phyloP scores from a whole-genome alignment of 768 basidiomycete species.

The Suillus lakei region DNA sequence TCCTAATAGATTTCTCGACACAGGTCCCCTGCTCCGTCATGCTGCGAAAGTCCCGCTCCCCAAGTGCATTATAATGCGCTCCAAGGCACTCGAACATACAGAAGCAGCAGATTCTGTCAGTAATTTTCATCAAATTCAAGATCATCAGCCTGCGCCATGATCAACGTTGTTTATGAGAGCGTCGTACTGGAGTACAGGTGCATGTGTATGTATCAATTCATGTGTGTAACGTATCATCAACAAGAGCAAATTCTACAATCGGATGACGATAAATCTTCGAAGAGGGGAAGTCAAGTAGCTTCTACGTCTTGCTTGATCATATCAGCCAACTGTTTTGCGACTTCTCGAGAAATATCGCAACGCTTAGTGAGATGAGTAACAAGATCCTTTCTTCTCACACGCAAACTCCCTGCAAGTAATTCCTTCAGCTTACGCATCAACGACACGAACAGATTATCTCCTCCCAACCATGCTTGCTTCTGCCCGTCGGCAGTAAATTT shows the following conservation, averaged over 20 bases:
- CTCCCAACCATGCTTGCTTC: conserved; percentile 11
- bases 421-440: conserved; percentile 15
- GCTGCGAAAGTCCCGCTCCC: no score
- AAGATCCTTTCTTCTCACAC: conserved; percentile 23
- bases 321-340: conserved; percentile 25
- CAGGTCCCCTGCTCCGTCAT: no score
- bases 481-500: background rate
- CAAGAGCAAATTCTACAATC: background rate
- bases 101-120: no score
- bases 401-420: conserved; percentile 17
- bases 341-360: conserved; percentile 31
- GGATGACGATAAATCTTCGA: background rate
- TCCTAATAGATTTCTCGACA: no score
- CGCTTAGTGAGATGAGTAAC: conserved; percentile 25
- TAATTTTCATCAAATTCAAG: no score
- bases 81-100: no score
- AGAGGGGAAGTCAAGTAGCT: background rate
- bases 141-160: no score
- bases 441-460: conserved; percentile 21
- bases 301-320: conserved; percentile 23
- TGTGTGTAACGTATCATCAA: background rate
- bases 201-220: background rate
- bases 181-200: background rate
- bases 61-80: no score
- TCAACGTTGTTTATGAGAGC: background rate